Percentiles rank a stretch among this genome's conserved stretches.
phyloP scores from a whole-genome alignment of 805 yeast species.

The Myxozyma mucilagina region DNA sequence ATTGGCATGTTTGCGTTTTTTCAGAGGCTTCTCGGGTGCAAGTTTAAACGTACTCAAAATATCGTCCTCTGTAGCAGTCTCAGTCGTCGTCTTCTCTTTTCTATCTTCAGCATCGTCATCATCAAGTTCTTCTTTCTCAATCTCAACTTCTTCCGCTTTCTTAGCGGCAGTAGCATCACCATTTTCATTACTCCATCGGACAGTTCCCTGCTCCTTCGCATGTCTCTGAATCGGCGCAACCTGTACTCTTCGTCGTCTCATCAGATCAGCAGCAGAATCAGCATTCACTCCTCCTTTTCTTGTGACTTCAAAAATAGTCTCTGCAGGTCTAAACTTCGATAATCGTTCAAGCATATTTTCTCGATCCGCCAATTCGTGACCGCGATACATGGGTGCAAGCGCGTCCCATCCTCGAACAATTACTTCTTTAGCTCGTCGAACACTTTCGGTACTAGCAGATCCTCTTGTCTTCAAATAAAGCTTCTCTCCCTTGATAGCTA shows the following conservation, averaged over 20 bases:
- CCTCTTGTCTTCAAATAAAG: conserved; percentile 81
- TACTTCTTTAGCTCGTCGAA: conserved; percentile 80
- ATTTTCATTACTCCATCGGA: not conserved
- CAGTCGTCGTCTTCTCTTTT: conserved; percentile 44
- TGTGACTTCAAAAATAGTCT: conserved; percentile 91
- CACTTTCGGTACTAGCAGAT: conserved; percentile 83
- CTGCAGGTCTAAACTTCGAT: conserved; percentile 68
- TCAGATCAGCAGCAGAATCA: conserved; percentile 71
- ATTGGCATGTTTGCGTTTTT: conserved; percentile 22
- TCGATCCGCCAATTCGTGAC: conserved; percentile 47
- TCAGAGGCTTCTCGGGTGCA: conserved; percentile 41
- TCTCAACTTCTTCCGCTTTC: conserved; percentile 39
- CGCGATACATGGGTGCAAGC: conserved; percentile 65
- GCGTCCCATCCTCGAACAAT: conserved; percentile 70
- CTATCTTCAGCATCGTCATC: not conserved
- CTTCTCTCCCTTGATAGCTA: conserved; percentile 84
- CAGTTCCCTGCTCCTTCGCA: conserved; percentile 55
- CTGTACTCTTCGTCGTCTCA: conserved; percentile 83
- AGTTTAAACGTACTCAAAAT: conserved; percentile 44
- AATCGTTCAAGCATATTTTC: conserved; percentile 69
- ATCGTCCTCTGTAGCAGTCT: conserved; percentile 40
- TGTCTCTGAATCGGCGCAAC: conserved; percentile 83
- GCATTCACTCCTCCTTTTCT: conserved; percentile 52
- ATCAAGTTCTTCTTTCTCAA: not conserved
- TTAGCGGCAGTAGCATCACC: not conserved